Evolutionary conservation across 768 basidiomycete species (phyloP).

Genomic region (Phylloporus scabripes): DNA sequence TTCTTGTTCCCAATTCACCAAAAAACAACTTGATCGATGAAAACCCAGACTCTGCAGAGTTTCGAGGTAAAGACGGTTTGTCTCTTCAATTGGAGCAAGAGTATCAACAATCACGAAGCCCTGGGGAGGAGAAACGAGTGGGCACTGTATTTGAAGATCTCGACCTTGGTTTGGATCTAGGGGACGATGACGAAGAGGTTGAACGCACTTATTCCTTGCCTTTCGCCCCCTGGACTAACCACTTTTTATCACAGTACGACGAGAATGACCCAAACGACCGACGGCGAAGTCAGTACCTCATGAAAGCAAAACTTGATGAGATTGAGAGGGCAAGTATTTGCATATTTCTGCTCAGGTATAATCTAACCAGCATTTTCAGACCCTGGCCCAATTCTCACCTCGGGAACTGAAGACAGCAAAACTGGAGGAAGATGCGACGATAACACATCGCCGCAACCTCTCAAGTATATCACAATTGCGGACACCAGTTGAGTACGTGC

Average conservation of each 20-base stretch:
- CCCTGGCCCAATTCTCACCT: conserved; percentile 64
- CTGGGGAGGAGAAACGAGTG: conserved; percentile 40
- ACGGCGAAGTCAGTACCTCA: conserved; percentile 66
- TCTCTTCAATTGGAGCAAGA: conserved; percentile 28
- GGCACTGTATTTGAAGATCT: conserved; percentile 44
- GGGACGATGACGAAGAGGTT: conserved; percentile 41
- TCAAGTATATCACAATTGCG: conserved; percentile 13
- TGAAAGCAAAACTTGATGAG: conserved; percentile 73
- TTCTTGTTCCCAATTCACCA: conserved; percentile 39
- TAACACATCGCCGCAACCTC: conserved; percentile 15
- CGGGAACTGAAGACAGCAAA: conserved; percentile 29
- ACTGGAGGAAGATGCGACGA: conserved; percentile 19
- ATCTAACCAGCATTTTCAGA: conserved; percentile 33
- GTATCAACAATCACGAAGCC: conserved; percentile 28
- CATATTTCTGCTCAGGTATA: not conserved
- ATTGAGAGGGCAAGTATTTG: conserved; percentile 57
- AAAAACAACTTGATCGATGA: conserved; percentile 27
- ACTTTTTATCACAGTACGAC: conserved; percentile 45
- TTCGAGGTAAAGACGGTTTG: conserved; percentile 14
- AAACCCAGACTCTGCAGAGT: conserved; percentile 6
- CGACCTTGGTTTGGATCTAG: conserved; percentile 39
- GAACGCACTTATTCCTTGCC: conserved; percentile 17
- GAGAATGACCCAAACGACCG: conserved; percentile 69
- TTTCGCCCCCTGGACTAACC: conserved; percentile 12
- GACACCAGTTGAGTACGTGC: conserved; percentile 19